Percentiles rank a stretch among this genome's conserved stretches.
These are phyloP conservation scores for Apophysomyces variabilis DNA, from an alignment of 371 early-diverging fungal species.

Conservation along the genomic window DNA sequence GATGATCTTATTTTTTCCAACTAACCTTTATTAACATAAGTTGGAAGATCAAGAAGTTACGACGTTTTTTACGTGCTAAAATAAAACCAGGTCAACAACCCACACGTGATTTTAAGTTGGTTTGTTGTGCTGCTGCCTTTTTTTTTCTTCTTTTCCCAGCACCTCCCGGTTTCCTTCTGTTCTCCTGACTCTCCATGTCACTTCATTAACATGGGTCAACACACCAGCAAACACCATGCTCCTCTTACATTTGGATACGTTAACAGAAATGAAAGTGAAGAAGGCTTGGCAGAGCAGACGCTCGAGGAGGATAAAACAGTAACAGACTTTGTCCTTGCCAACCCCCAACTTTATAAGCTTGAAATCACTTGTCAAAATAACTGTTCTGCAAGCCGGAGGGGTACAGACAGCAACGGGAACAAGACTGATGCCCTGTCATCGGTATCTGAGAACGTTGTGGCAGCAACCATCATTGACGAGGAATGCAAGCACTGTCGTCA, in stretches of 20 bases:
- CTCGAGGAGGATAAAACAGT: slow-evolving; percentile 11
- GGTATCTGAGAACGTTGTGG: slow-evolving; percentile 13
- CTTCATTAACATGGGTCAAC: slow-evolving; percentile 32
- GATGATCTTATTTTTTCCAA: no score
- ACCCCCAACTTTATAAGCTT: slow-evolving; percentile 44
- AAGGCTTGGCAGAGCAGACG: slow-evolving; percentile 6
- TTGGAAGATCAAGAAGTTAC: no score
- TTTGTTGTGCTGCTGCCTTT: slow-evolving; percentile 5
- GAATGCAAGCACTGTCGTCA: slow-evolving; percentile 33
- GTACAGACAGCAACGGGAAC: background rate
- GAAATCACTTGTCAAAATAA: slow-evolving; percentile 34
- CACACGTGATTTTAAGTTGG: no score
- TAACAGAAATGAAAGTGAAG: slow-evolving; percentile 20
- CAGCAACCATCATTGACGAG: slow-evolving; percentile 23
- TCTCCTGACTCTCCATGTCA: slow-evolving; percentile 4
- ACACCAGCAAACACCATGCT: slow-evolving; percentile 38
- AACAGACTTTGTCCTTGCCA: slow-evolving; percentile 36
- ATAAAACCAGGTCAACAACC: no score
- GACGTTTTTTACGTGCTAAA: no score
- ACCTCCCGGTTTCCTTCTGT: slow-evolving; percentile 9
- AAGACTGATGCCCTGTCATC: background rate
- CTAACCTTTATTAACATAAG: no score
- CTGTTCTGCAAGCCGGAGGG: slow-evolving; percentile 11
- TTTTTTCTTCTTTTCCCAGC: background rate
- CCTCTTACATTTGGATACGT: slow-evolving; percentile 47